A percentile compares a stretch with the other conserved stretches of the same genome.
phyloP scores from a whole-genome alignment of 2,329 filamentous ascomycete genomes.

The Sporothrix brunneoviolacea region DNA sequence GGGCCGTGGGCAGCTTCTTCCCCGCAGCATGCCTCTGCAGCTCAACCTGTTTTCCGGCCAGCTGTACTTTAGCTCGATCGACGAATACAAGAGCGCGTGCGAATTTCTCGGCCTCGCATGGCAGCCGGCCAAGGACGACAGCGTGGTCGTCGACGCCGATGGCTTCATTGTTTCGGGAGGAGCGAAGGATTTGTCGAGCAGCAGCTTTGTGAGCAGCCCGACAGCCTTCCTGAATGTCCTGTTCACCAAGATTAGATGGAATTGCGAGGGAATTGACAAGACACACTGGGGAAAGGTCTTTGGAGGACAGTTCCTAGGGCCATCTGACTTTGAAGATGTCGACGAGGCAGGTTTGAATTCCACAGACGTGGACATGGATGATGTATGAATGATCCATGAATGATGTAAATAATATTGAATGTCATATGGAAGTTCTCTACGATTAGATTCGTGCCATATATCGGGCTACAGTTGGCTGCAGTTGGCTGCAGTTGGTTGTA shows the following conservation, averaged over 20 bases:
- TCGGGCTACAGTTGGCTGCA: too few species aligned
- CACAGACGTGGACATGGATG: too few species aligned
- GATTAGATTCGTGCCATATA: too few species aligned
- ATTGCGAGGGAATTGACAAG: not conserved
- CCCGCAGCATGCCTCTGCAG: not conserved
- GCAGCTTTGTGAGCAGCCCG: not conserved
- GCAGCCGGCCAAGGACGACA: not conserved
- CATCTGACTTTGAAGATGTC: too few species aligned
- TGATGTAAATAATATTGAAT: too few species aligned
- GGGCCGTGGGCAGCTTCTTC: too few species aligned
- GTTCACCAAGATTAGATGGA: not conserved
- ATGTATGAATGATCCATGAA: too few species aligned
- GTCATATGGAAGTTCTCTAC: too few species aligned
- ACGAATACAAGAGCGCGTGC: not conserved
- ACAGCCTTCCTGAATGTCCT: not conserved
- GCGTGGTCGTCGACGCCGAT: not conserved
- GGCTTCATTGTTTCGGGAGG: not conserved
- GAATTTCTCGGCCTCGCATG: not conserved
- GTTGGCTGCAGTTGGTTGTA: too few species aligned
- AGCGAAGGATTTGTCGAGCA: too few species aligned
- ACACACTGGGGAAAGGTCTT: not conserved
- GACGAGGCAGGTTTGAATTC: too few species aligned
- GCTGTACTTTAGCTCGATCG: not conserved
- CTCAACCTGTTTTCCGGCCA: not conserved
- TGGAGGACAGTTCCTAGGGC: not conserved